Conservation (phyloP, 495 filamentous ascomycete genomes). For the Echria macrotheca region DNA sequence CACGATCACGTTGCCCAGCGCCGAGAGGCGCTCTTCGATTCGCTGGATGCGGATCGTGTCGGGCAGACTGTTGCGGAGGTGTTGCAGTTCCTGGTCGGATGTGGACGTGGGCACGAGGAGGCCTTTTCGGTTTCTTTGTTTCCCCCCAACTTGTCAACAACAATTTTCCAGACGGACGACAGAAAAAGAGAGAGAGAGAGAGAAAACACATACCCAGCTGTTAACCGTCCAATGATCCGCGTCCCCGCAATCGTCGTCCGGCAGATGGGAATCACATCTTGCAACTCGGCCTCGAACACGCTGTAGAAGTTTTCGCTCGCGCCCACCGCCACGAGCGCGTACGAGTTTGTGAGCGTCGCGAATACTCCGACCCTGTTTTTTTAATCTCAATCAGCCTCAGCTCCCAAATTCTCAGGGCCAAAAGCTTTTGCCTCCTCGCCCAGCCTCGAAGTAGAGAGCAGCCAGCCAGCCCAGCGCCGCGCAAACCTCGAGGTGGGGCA, state of each 20-base stretch:
- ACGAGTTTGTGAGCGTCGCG: slow-evolving; percentile 91
- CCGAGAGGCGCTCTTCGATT: slow-evolving; percentile 94
- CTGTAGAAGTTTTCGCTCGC: slow-evolving; percentile 97
- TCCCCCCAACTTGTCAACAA: neutral
- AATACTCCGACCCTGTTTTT: slow-evolving; percentile 84
- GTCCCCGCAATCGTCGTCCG: slow-evolving; percentile 97
- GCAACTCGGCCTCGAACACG: slow-evolving; percentile 94
- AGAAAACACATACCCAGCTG: slow-evolving; percentile 67
- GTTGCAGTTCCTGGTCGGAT: slow-evolving; percentile 96
- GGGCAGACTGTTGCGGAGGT: slow-evolving; percentile 88
- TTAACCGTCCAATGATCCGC: slow-evolving; percentile 88
- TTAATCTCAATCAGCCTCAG: slow-evolving; percentile 1
- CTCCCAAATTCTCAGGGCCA: slow-evolving; percentile 4
- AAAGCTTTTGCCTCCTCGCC: too few relatives aligned
- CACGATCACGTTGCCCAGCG: slow-evolving; percentile 94
- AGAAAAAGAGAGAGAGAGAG: neutral
- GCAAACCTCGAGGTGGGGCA: too few relatives aligned
- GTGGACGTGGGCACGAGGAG: slow-evolving; percentile 93
- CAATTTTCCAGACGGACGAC: neutral
- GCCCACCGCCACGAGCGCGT: slow-evolving; percentile 85
- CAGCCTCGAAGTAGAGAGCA: too few relatives aligned
- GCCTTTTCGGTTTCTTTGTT: slow-evolving; percentile 79
- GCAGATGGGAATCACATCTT: slow-evolving; percentile 96
- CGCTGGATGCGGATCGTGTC: slow-evolving; percentile 85
- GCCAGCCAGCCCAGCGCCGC: too few relatives aligned